Evolutionary conservation across 2,329 filamentous ascomycete species (phyloP), one percentile per base, ranked within the genome.

Genomic region (Fusarium pininemorale): DNA sequence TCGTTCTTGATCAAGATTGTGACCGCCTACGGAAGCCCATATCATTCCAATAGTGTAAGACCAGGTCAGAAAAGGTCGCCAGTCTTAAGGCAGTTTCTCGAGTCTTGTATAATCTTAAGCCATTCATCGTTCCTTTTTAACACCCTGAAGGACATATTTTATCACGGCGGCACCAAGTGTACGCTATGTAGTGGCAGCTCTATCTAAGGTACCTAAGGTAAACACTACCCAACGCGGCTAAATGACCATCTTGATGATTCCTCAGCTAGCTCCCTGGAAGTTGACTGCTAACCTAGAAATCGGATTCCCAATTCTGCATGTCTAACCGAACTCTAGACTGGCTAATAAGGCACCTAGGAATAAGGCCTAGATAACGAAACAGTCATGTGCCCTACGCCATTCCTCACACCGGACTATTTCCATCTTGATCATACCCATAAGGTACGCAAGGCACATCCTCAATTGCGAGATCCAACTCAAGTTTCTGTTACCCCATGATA

Each of bases 401-500:
- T 38, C 41, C 39, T 51, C 37, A n/a, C 24, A n/a, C 37, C 24
- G 50, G 50, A 47, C n/a, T 37, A 45, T 38, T 66, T 54, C 44
- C 48, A 28, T 42, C 32, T 26, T n/a, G 41, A 54, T 20, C n/a
- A 61, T 20, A 39, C 22, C 20, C 44, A 58, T 26, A 35, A 35
- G 32, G 32, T 35, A 64, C 56, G 63, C 39, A 64, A 72, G 30
- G 51, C 45, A 58, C 35, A 62, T 51, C 13, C 32, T 55, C 57
- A 56, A 72, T 72, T 62, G 45, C 68, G 64, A 74, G 51, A 63
- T 56, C 24, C 26, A 60, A 51, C 45, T 32, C 44, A 62, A 38
- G 26, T 61, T 73, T 57, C 66, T 73, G 61, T 68, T 68, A 68
- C 63, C 59, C 57, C 71, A 50, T 51, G 50, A 70, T 73, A 66